Evolutionary conservation across 2,329 filamentous ascomycete genomes (phyloP).

Genomic region (Fusarium ramigenum): DNA sequence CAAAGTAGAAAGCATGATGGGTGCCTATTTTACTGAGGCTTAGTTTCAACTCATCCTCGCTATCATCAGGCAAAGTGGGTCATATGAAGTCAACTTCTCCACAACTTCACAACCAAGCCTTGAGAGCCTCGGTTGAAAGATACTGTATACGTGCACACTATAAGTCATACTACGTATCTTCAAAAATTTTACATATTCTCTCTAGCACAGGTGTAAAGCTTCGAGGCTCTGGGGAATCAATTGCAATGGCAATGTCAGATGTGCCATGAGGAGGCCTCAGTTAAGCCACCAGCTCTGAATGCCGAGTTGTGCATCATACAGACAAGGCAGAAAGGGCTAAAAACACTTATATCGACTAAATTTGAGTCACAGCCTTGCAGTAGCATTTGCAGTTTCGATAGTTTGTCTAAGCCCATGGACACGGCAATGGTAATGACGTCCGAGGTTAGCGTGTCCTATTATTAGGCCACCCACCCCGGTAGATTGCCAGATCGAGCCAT

Average conservation of each 20-base stretch:
- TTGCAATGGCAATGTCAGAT: neutral
- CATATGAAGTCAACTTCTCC: slow-evolving; percentile 10
- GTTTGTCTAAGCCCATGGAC: slow-evolving; percentile 10
- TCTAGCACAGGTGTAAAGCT: neutral
- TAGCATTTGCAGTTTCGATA: slow-evolving; percentile 18
- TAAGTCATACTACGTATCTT: neutral
- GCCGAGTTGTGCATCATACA: slow-evolving; percentile 5
- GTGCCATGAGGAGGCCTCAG: slow-evolving; percentile 36
- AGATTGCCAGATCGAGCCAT: slow-evolving; percentile 26
- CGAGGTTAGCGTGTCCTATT: slow-evolving; percentile 29
- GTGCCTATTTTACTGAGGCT: neutral
- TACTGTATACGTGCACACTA: neutral
- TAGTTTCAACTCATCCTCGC: slow-evolving; percentile 8
- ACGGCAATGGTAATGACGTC: slow-evolving; percentile 5
- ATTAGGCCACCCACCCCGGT: slow-evolving; percentile 26
- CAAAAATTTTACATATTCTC: neutral
- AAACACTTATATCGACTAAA: slow-evolving; percentile 2
- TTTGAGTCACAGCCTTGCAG: slow-evolving; percentile 37
- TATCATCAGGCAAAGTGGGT: slow-evolving; percentile 23
- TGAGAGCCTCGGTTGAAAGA: neutral
- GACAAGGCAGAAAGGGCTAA: slow-evolving; percentile 35
- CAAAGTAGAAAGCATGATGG: neutral
- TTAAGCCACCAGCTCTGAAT: slow-evolving; percentile 1
- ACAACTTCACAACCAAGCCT: neutral
- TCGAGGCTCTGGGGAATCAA: neutral